Percentiles rank a stretch among this genome's conserved stretches.
phyloP scores from a whole-genome alignment of 805 yeast genomes.

The Saitoella complicata region DNA sequence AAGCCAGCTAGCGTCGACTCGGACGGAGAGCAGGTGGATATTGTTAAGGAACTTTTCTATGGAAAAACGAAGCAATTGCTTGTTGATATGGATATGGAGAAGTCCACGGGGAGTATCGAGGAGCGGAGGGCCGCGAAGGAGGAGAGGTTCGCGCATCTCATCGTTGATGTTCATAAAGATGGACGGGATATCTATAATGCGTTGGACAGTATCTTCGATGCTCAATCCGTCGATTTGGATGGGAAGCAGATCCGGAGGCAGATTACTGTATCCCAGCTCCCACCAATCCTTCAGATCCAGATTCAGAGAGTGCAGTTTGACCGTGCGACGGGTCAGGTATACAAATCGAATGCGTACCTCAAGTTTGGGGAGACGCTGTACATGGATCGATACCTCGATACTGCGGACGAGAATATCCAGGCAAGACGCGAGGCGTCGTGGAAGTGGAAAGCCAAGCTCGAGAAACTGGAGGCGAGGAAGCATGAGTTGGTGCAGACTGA shows the following conservation, averaged over 20 bases:
- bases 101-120: neutral
- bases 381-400: conserved; percentile 74
- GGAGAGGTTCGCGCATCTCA: conserved; percentile 66
- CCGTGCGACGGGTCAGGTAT: conserved; percentile 50
- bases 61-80: conserved; percentile 75
- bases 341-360: conserved; percentile 67
- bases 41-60: conserved; percentile 63
- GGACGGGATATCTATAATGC: conserved; percentile 86
- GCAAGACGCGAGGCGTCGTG: conserved; percentile 37
- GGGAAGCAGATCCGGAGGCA: conserved; percentile 62
- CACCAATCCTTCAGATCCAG: conserved; percentile 76
- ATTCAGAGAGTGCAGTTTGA: conserved; percentile 90
- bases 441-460: conserved; percentile 44
- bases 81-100: conserved; percentile 18
- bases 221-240: conserved; percentile 47
- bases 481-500: conserved; percentile 19
- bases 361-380: conserved; percentile 65
- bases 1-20: conserved; percentile 47
- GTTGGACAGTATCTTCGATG: conserved; percentile 63
- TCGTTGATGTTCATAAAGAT: conserved; percentile 75
- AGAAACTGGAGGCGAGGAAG: conserved; percentile 28
- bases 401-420: conserved; percentile 35
- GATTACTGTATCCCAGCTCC: conserved; percentile 53
- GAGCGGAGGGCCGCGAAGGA: conserved; percentile 22
- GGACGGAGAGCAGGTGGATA: conserved; percentile 67